Base-by-base conservation (phyloP, 2,329 filamentous ascomycete species). In the Beauveria sp. region DNA sequence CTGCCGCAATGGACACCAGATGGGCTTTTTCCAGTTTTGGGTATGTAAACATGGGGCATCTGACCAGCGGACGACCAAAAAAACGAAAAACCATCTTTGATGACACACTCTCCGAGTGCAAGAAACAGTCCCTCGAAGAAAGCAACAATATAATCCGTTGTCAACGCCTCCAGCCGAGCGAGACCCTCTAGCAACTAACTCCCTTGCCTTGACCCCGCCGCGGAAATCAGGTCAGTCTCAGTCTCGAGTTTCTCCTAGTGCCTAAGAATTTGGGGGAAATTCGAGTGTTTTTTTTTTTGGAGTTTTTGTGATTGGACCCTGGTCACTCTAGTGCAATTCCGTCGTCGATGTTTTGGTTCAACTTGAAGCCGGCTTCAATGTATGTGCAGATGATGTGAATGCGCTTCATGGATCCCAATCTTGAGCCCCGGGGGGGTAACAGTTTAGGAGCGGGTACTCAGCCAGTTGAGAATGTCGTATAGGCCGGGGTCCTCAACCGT, bases 401-500 rank as follows among this genome's bases (percentile, higher is more conserved):
- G 24, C 53, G 53, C 53, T 5, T 12, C 22, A 38, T 42, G 51
- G 40, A 55, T 30, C 40, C 40, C 34, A 20, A 38, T 38, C 10
- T 34, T 14, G 26, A 5, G 42, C 22, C 16, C 16, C 40, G 42
- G 9, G 42, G 9, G 42, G 7, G 38, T 1, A 24, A 6, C 40
- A n/a, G 38, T 26, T 51, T 47, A 60, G 26, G 42, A 53, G 42
- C 61, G 55, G 46, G 55, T 75, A 61, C 80, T 78, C 58, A 87
- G 72, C 85, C 85, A 87, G 71, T 82, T 79, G 69, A 82, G 78
- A 62, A 87, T 80, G 54, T 78, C 75, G 59, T 81, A 76, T 58
- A 86, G 73, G 65, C 79, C 82, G 2, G 85, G 85, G 68, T 87
- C 85, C 68, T 87, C 85, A 65, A 74, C 78, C 67, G 79, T 85